Evolutionary conservation across 2,329 filamentous ascomycete genomes (phyloP).

Genomic region (Calonectria pseudoturangicola): DNA sequence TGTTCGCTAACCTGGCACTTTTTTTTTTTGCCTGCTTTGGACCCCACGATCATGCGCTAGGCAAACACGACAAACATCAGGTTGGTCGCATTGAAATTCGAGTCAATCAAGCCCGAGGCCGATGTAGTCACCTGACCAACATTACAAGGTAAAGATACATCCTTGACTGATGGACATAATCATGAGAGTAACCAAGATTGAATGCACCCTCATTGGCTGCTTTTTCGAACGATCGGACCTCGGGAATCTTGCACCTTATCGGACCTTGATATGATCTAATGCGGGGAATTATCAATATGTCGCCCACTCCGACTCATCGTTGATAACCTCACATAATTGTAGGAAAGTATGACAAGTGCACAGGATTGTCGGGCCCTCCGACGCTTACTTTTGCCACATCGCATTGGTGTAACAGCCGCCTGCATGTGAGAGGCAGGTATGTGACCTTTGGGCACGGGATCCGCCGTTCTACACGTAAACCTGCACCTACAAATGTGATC

Average conservation of each 20-base stretch:
- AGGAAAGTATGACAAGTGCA: background rate
- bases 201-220: background rate
- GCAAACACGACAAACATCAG: no score
- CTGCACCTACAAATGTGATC: conserved; percentile 15
- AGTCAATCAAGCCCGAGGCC: no score
- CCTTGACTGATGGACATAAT: no score
- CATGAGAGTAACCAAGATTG: no score
- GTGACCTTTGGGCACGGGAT: background rate
- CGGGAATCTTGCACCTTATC: conserved; percentile 17
- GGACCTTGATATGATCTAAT: background rate
- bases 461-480: background rate
- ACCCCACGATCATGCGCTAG: no score
- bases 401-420: no score
- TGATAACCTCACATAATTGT: background rate
- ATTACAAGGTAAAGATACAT: no score
- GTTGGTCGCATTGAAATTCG: no score
- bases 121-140: no score
- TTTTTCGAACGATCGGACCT: background rate
- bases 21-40: no score
- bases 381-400: conserved; percentile 2
- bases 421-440: background rate
- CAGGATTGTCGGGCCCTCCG: background rate
- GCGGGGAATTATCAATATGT: background rate
- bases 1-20: no score
- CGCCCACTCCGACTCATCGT: background rate